Evolutionary conservation across 2,329 filamentous ascomycete genomes (phyloP), one percentile per base, ranked within the genome.

Genomic region (Coniella vitis): DNA sequence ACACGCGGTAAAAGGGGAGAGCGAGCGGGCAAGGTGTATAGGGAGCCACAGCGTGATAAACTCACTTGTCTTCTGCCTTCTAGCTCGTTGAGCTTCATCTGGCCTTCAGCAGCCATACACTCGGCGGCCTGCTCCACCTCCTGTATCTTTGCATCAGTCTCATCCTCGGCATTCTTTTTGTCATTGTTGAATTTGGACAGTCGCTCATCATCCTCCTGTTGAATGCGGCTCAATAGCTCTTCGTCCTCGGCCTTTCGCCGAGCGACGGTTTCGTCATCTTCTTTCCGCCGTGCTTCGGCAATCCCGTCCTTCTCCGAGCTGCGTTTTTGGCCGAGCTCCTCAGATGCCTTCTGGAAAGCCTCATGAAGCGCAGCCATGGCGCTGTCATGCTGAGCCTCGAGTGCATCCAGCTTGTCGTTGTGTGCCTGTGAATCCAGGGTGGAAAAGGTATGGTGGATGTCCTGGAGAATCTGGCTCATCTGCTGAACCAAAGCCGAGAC

Each of bases 391-490:
- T 62, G 58, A 46, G 62, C 55, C 50, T 71, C 69, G n/a, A 71
- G 61, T 32, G 63, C 62, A 38, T 69, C 65, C 12, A 72, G 64
- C 20, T 59, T 61, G 2, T 61, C 54, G 42, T 68, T 60, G 51
- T 70, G 67, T 8, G 60, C 53, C 7, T 59, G 56, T 1, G 58
- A 57, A 10, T 64, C 60, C 17, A 72, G 57, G 2, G 61, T 57
- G 12, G 61, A 58, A 31, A 72, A 56, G 19, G 69, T 67, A 22
- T 45, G 50, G 50, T 66, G 64, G 49, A 73, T 71, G 14, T 61
- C 59, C 1, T 65, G 63, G 38, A 73, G 60, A 17, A 65, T 70
- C 46, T 70, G 65, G 53, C 65, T 66, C 67, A 73, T 69, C 56
- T 70, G 65, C 52, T 63, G 57, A 54, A 71, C 63, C 40, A 72